Base-by-base conservation (phyloP, 306 rosid genomes). In the Crataegus laevigata region DNA sequence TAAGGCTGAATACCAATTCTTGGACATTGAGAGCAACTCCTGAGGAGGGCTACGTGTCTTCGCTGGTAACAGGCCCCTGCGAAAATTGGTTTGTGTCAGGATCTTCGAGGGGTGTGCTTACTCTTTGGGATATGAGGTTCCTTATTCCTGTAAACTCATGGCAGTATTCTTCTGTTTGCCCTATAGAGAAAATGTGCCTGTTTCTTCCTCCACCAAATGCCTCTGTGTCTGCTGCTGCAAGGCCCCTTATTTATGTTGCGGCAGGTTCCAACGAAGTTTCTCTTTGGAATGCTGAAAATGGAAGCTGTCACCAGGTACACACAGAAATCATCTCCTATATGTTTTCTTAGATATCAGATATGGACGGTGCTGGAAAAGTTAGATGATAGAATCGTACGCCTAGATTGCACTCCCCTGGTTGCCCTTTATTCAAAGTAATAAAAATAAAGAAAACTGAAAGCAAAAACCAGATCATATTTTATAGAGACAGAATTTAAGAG, bases 221-320 rank as follows among this genome's bases (percentile, higher is more conserved):
- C 66, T 78, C 96, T 79, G 50, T 79, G 66, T 81, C 98, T 83
- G 82, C 92, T 76, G 77, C 88, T 73, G 87, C 88, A 59, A 89
- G 97, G 82, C 98, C 98, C 78, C 97, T 92, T 84, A 88, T 94
- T 77, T 94, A 90, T 82, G 97, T 94, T 74, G 94, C 97, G 36
- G 96, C 97, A 40, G 98, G 98, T 52, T 91, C 91, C 84, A 90
- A 87, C 78, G 97, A 94, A 88, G 96, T 94, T 81, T 91, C 96
- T 69, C 98, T 94, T 77, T 94, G 98, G 98, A 94, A 94, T 88
- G 97, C 96, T 62, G 98, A 94, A 83, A 92, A 89, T 83, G 90
- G 93, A 72, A 94, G 91, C 82, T 94, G 98, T 84, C 98, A 91
- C 87, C 97, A 91, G 98, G 98, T 93, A 82, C 73, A 26, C 78